These are phyloP conservation scores for Candida bentonensis DNA, from an alignment of 805 yeast genomes.

Conservation along the genomic window DNA sequence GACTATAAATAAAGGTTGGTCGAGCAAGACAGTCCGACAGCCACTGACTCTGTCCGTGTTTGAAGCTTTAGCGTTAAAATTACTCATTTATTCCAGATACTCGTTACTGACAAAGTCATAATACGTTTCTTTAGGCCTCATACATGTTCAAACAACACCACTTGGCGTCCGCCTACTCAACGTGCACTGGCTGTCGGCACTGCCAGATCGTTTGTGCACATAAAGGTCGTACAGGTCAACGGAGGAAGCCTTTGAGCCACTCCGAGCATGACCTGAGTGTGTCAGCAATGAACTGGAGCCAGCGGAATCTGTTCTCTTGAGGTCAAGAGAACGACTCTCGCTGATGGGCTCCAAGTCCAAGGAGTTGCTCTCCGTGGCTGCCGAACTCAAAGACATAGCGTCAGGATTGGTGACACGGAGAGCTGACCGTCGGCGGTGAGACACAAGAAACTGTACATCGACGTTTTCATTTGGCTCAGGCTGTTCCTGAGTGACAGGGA, in stretches of 20 bases:
- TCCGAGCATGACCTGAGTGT: background rate
- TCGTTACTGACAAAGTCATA: no score
- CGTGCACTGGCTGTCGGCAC: background rate
- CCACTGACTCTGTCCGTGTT: background rate
- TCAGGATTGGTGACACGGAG: constrained; percentile 55
- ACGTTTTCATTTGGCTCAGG: background rate
- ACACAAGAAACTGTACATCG: constrained; percentile 61
- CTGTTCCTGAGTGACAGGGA: background rate
- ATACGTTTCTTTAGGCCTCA: no score
- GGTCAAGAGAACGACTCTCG: no score
- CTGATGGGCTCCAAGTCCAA: no score
- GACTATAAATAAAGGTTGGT: constrained; percentile 1
- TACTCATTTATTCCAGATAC: no score
- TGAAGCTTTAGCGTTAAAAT: background rate
- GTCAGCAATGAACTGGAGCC: no score
- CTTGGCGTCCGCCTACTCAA: background rate
- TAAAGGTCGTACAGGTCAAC: background rate
- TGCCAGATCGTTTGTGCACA: background rate
- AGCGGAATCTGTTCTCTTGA: no score
- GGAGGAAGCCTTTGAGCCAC: background rate
- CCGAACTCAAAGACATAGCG: constrained; percentile 7
- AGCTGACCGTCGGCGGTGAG: constrained; percentile 47
- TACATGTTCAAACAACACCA: background rate
- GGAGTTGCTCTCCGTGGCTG: background rate
- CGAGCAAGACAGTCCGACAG: background rate